Evolutionary conservation across 1,284 basidiomycete genomes (phyloP), one percentile per base, ranked within the genome.

Genomic region (Tylopilus orsonianus): DNA sequence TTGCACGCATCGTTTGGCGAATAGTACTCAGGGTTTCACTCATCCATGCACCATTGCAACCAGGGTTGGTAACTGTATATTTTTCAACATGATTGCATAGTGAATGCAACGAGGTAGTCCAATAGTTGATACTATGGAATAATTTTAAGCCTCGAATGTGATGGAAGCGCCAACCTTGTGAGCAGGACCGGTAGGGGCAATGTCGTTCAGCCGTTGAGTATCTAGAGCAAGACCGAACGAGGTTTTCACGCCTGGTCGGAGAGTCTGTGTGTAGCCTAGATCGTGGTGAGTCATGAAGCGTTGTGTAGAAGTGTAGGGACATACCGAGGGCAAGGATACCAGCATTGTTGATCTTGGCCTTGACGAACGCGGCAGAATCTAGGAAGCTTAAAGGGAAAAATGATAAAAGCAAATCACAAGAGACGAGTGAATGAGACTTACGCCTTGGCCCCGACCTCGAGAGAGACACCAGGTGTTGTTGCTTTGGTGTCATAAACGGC

Each of bases 341-440:
- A 57, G 85, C 72, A 78, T 96, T 96, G 86, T 97, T 97, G 77
- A 99, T 96, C 85, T 99, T 99, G 64, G 93, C 92, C 83, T 99
- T 97, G 77, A 97, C 80, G 67, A 93, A 97, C 19, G 93, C 88
- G 61, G 93, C 86, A 48, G 80, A 74, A 77, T 97, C 93, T 57
- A 96, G 85, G 77, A 87, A 88, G 47, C 84, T 87, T 53, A 43
- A 18, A 29, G n/a, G 24, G n/a, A n/a, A 29, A 8, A 20, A 43
- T 29, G 4, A 9, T 20, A 2, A 7, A 9, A 14, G 23, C 4
- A 5, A 7, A 36, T 2, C 16, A 35, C 20, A n/a, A 2, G 4
- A 24, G 6, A 37, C 0, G 10, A 0, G 14, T 24, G 3, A 9
- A 44, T 19, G 23, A 39, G 16, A 79, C 87, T 70, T 62, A 90